phyloP scores from a whole-genome alignment of 768 basidiomycete genomes.

The Leucosporidium scottii region DNA sequence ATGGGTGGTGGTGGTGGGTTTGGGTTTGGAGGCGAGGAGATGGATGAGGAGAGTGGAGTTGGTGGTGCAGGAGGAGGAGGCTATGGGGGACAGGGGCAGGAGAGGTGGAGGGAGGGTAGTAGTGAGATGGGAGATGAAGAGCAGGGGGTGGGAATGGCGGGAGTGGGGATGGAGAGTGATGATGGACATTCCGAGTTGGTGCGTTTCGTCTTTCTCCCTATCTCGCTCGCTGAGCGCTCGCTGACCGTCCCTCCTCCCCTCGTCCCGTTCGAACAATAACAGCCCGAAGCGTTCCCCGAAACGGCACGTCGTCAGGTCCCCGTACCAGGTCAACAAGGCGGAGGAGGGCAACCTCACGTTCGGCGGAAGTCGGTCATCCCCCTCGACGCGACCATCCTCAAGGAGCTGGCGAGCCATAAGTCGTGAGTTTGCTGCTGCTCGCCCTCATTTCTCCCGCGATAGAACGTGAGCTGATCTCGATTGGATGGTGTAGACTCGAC shows the following conservation, averaged over 20 bases:
- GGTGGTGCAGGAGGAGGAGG: no score
- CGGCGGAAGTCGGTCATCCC: constrained; percentile 88
- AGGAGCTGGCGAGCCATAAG: constrained; percentile 48
- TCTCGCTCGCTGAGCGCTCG: background rate
- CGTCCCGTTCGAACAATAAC: background rate
- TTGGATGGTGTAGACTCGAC: constrained; percentile 32
- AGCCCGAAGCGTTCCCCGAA: constrained; percentile 28
- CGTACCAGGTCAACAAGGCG: constrained; percentile 12
- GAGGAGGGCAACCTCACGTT: constrained; percentile 55
- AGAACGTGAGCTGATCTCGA: background rate
- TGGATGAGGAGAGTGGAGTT: constrained; percentile 28
- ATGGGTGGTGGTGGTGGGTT: background rate
- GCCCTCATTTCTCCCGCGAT: background rate
- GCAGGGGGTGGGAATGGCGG: background rate
- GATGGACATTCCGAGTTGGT: constrained; percentile 31
- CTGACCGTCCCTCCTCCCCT: background rate
- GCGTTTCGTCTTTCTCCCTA: background rate
- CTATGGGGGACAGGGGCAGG: background rate
- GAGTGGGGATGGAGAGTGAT: constrained; percentile 23
- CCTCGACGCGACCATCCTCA: constrained; percentile 84
- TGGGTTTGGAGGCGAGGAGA: constrained; percentile 21
- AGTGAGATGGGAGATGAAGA: background rate
- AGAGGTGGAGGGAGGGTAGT: background rate
- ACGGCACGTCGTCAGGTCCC: constrained; percentile 21
- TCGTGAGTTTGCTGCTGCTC: constrained; percentile 18